These are phyloP conservation scores for Phytophthora macrochlamydospora DNA, from an alignment of 352 stramenopile species.

Conservation along the genomic window DNA sequence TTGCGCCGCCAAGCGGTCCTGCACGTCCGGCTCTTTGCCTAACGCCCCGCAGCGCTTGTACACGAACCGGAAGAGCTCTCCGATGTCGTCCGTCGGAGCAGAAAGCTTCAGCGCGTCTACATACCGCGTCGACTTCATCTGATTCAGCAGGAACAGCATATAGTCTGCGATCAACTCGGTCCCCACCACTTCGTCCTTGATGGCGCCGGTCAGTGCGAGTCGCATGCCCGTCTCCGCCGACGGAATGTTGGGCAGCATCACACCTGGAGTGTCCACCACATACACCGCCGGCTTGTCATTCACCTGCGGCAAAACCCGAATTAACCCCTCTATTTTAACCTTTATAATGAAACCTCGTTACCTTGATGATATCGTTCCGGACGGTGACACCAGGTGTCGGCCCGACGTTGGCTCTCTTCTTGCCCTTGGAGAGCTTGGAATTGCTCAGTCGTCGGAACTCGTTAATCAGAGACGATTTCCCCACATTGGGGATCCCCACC, in stretches of 20 bases:
- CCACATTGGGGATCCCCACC: constrained; percentile 90
- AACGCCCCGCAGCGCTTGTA: constrained; percentile 73
- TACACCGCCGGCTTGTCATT: constrained; percentile 89
- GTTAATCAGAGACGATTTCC: constrained; percentile 91
- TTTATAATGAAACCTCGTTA: constrained; percentile 9
- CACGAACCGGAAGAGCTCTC: constrained; percentile 64
- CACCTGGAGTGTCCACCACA: constrained; percentile 88
- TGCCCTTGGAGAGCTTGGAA: constrained; percentile 81
- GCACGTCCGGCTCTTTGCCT: constrained; percentile 80
- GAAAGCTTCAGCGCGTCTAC: constrained; percentile 72
- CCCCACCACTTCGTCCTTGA: constrained; percentile 88
- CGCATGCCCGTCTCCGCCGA: constrained; percentile 83
- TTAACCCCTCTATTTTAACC: constrained; percentile 8
- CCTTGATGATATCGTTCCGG: constrained; percentile 90
- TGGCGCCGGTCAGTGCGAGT: constrained; percentile 83
- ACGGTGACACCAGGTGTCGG: constrained; percentile 87
- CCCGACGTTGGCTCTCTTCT: constrained; percentile 81
- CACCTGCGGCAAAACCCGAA: constrained; percentile 42
- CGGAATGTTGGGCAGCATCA: constrained; percentile 88
- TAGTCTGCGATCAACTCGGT: constrained; percentile 89
- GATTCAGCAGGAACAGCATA: constrained; percentile 89
- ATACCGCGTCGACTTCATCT: constrained; percentile 79
- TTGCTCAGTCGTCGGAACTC: constrained; percentile 79
- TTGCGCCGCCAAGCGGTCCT: constrained; percentile 65
- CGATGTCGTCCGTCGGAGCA: constrained; percentile 77